Conservation (phyloP, 371 early-diverging fungal species). For the Mortierella sp. region DNA sequence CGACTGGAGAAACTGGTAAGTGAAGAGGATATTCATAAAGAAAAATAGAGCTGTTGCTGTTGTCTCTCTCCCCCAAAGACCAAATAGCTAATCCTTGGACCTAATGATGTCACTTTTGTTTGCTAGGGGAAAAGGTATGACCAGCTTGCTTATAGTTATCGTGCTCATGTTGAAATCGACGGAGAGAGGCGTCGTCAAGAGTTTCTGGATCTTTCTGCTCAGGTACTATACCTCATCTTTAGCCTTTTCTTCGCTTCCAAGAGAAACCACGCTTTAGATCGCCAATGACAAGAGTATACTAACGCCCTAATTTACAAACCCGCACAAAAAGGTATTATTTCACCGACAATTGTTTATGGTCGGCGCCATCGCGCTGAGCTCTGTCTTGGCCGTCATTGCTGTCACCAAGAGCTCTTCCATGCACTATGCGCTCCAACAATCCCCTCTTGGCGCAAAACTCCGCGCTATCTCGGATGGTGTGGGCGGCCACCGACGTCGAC, state of each 20-base stretch:
- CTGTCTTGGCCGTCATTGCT: constrained; percentile 26
- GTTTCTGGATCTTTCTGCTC: constrained; percentile 29
- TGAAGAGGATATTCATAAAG: background rate
- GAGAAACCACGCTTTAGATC: too few species aligned
- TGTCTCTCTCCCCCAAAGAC: background rate
- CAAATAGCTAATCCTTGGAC: background rate
- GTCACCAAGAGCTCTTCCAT: constrained; percentile 40
- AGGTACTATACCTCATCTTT: constrained; percentile 34
- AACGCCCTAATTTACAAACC: background rate
- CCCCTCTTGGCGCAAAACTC: constrained; percentile 38
- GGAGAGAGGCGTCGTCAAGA: constrained; percentile 46
- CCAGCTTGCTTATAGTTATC: constrained; percentile 46
- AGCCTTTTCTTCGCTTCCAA: constrained; percentile 18
- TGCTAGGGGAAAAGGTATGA: constrained; percentile 47
- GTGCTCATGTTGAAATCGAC: constrained; percentile 41
- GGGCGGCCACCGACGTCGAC: constrained; percentile 16
- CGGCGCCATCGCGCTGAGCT: constrained; percentile 19
- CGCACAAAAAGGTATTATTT: constrained; percentile 30
- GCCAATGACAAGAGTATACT: too few species aligned
- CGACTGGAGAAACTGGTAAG: constrained; percentile 42
- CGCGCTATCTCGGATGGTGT: constrained; percentile 27
- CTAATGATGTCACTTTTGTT: background rate
- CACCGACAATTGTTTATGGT: constrained; percentile 46
- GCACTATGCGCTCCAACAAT: constrained; percentile 49
- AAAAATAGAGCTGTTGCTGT: background rate